phyloP scores from a whole-genome alignment of 257 asterid species.

The Euphrasia confusa region DNA sequence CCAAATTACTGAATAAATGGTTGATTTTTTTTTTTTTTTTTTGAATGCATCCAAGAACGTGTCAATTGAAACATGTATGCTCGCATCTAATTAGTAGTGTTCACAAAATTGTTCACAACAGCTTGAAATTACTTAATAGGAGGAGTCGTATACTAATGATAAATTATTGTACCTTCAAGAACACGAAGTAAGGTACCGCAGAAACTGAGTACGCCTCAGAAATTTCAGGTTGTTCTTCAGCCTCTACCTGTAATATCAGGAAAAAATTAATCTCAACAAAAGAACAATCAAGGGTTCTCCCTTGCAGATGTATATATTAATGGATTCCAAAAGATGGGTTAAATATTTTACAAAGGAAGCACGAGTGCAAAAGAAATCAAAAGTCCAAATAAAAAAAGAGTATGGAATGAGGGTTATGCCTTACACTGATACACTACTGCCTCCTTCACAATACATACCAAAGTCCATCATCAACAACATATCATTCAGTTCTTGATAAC shows the following conservation, averaged over 20 bases:
- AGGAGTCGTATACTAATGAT: constrained; percentile 5
- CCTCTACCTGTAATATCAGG: constrained; percentile 67
- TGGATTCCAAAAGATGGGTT: background rate
- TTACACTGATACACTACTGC: background rate
- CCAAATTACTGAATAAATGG: background rate
- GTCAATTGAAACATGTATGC: constrained; percentile 7
- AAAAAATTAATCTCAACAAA: constrained; percentile 21
- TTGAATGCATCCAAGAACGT: no score
- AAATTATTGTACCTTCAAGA: constrained; percentile 61
- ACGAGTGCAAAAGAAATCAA: background rate
- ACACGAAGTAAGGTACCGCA: constrained; percentile 87
- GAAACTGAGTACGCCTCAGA: constrained; percentile 82
- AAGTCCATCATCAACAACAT: constrained; percentile 2
- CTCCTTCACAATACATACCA: constrained; percentile 8
- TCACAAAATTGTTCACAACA: background rate
- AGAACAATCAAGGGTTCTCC: background rate
- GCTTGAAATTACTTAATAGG: background rate
- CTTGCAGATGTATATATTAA: background rate
- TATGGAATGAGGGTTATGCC: background rate
- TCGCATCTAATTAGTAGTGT: background rate
- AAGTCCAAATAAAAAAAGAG: background rate
- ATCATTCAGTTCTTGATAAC: constrained; percentile 2
- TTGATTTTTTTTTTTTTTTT: background rate
- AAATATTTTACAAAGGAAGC: constrained; percentile 3
- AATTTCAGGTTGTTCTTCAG: constrained; percentile 95